phyloP scores from a whole-genome alignment of 495 filamentous ascomycete genomes.

The Podospora tetraspora region DNA sequence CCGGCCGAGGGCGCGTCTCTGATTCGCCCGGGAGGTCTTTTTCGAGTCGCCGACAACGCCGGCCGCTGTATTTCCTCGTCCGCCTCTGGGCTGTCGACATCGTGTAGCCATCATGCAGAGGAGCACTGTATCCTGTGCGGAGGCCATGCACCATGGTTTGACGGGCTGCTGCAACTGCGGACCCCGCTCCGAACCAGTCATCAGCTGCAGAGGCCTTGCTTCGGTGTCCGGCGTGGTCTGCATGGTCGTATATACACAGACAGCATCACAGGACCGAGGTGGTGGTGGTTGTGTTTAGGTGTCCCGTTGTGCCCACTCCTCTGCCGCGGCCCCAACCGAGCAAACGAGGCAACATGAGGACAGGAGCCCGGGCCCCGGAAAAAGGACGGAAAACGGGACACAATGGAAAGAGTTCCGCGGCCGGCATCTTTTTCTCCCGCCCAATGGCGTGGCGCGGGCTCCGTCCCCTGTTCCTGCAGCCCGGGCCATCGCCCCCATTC shows the following conservation, averaged over 20 bases:
- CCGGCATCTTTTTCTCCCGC: background rate
- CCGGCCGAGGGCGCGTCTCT: background rate
- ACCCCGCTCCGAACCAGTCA: background rate
- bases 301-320: background rate
- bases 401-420: background rate
- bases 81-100: background rate
- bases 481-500: background rate
- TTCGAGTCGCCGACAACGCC: background rate
- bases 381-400: background rate
- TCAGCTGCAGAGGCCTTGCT: background rate
- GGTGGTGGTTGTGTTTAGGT: background rate
- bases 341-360: background rate
- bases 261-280: background rate
- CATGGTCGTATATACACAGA: background rate
- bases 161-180: background rate
- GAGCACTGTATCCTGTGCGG: background rate
- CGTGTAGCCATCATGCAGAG: background rate
- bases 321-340: too few species aligned
- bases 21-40: slow-evolving; percentile 1
- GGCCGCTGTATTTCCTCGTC: background rate
- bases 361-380: background rate
- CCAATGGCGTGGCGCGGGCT: background rate
- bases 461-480: background rate
- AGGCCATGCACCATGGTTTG: background rate
- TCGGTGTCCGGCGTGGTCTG: background rate